phyloP scores from a whole-genome alignment of 106 monocot genomes.

The Chionographis japonica region DNA sequence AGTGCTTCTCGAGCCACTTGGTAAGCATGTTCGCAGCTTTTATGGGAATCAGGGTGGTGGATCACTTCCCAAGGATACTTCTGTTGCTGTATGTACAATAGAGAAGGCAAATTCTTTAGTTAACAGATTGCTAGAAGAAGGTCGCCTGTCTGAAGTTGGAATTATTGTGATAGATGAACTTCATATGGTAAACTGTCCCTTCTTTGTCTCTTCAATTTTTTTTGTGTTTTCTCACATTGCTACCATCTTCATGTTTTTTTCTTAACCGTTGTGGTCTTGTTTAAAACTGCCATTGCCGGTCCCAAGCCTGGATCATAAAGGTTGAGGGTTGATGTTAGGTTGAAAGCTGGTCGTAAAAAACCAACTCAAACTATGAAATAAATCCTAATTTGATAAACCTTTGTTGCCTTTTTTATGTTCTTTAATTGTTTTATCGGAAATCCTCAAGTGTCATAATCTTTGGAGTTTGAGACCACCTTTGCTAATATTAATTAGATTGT shows the following conservation, averaged over 20 bases:
- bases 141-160: conserved; percentile 96
- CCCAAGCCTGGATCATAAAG: no score
- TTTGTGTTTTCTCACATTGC: background rate
- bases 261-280: no score
- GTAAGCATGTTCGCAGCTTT: conserved; percentile 94
- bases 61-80: conserved; percentile 88
- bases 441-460: no score
- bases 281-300: no score
- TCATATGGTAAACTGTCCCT: conserved; percentile 75
- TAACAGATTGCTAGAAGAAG: conserved; percentile 87
- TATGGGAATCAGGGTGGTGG: conserved; percentile 94
- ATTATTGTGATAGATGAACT: conserved; percentile 98
- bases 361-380: no score
- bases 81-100: conserved; percentile 98
- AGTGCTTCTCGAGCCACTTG: conserved; percentile 81
- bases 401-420: background rate
- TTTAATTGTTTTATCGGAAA: background rate
- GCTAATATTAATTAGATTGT: no score
- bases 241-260: no score
- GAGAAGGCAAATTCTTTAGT: conserved; percentile 97
- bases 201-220: background rate
- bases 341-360: no score
- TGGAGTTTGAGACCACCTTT: no score
- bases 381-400: no score
- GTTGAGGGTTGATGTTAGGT: no score